Evolutionary conservation across 805 yeast species (phyloP), one percentile per base, ranked within the genome.

Genomic region (Barnettozyma sucrosica): DNA sequence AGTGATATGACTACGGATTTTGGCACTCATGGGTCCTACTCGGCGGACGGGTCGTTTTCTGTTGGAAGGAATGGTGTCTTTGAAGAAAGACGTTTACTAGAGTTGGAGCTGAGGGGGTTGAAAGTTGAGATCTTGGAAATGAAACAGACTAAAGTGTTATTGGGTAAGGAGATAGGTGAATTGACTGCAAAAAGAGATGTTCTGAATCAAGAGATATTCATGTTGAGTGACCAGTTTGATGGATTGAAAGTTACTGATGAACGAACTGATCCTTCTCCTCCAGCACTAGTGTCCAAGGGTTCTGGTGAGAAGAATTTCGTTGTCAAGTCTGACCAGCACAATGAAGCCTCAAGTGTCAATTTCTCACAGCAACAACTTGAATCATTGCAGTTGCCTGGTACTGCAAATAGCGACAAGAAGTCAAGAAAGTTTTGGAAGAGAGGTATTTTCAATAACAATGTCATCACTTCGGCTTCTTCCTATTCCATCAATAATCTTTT

Each of bases 81-180:
- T 37, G 55, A 56, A 20, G 53, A 50, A 2, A 47, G 41, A 20
- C 54, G 50, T 6, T 55, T 52, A n/a, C 50, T 62, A 48, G 67
- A 67, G 51, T 47, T 75, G 51, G 57, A 66, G 21, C 52, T 76
- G 45, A 66, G 73, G 44, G 58, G 65, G n/a, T 46, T 76, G 48
- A 74, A 70, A 44, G 55, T 63, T 33, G 75, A 71, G 50, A 55
- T 81, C 11, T 59, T 64, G 14, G 63, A 63, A 36, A 70, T 75
- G 51, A 69, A 71, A 33, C 59, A 69, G 2, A 65, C 70, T 1
- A 79, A 75, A 52, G 69, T 73, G 2, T 62, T 62, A 6, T 53
- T 83, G 32, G 48, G 67, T 19, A 68, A 66, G 38, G 89, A 84
- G 36, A 70, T 85, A 13, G 74, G 70, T 42, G 73, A 67, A 18